Base-by-base conservation (phyloP, 352 stramenopile genomes). In the Discostella stelligera region DNA sequence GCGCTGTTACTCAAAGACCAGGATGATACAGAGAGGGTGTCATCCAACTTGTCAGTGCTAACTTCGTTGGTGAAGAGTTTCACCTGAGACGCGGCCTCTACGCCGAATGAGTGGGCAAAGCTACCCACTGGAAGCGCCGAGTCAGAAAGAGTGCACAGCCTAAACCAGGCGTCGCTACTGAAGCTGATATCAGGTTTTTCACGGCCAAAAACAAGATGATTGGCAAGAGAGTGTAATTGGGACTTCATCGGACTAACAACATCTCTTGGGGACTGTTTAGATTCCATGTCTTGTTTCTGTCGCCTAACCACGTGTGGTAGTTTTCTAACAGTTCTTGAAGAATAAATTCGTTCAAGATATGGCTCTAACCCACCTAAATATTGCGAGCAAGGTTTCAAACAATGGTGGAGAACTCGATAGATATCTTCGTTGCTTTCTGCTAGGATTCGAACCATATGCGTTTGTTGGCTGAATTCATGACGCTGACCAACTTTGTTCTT, bases 21-120 rank as follows among this genome's bases (percentile, higher is more conserved):
- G 25, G 59, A 41, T 6, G 11, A 11, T 20, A 41, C 23, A 30
- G 39, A 30, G 6, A 23, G 10, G 14, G 80, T 46, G 9, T 79
- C 54, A 30, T 65, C 21, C 14, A 11, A 23, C 11, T 44, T 14
- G 37, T 44, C 10, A 21, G 21, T 41, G 7, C 13, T 59, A 39
- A 59, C 60, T 46, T 82, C 58, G 8, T 60, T 32, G 13, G 18
- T 59, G 27, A 93, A 80, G 27, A 91, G 62, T 61, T 79, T 77
- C 48, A 92, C 79, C 71, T 92, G 85, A 25, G 74, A 65, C 8
- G 89, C 89, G 16, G 82, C 78, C 85, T 94, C 89, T 14, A 93
- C 64, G 30, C 87, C 86, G 13, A 85, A 63, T 23, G 89, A 94
- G 80, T 94, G 89, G 8, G 89, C 89, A 82, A 94, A 94, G 41